Conservation (phyloP, 148 eudicot genomes). For the Fagopyrum esculentum region DNA sequence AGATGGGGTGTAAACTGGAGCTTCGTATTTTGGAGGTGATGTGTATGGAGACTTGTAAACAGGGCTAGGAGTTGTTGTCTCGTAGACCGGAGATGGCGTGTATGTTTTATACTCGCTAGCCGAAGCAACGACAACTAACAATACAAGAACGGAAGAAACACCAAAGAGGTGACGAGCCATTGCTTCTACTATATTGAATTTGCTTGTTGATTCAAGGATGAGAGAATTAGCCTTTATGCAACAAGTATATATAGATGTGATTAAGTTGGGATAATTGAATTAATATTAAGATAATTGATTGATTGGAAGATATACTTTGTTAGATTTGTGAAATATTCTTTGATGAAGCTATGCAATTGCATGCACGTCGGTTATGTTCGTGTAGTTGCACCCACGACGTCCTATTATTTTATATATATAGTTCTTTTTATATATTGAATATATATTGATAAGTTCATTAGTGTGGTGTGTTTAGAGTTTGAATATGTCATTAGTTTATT, state of each 20-base stretch:
- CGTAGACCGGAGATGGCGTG: not conserved
- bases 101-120: slow-evolving; percentile 4
- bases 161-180: slow-evolving; percentile 2
- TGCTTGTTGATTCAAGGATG: not conserved
- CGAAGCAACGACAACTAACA: not conserved
- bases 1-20: not conserved
- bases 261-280: not conserved
- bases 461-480: too few relatives aligned
- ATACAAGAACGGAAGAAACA: not conserved
- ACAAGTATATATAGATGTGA: not conserved
- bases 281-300: not conserved
- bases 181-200: not conserved
- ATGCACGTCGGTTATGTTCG: not conserved
- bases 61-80: not conserved
- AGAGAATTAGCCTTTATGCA: not conserved
- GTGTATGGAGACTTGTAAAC: not conserved
- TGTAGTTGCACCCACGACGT: not conserved
- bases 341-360: not conserved
- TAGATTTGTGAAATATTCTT: not conserved
- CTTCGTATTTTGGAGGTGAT: not conserved
- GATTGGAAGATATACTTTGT: not conserved
- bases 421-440: not conserved
- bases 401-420: not conserved
- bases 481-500: too few relatives aligned
- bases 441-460: too few relatives aligned